A percentile compares a stretch with the other conserved stretches of the same genome.
Conservation (phyloP, 768 basidiomycete species). For the Pulveroboletus sp. region DNA sequence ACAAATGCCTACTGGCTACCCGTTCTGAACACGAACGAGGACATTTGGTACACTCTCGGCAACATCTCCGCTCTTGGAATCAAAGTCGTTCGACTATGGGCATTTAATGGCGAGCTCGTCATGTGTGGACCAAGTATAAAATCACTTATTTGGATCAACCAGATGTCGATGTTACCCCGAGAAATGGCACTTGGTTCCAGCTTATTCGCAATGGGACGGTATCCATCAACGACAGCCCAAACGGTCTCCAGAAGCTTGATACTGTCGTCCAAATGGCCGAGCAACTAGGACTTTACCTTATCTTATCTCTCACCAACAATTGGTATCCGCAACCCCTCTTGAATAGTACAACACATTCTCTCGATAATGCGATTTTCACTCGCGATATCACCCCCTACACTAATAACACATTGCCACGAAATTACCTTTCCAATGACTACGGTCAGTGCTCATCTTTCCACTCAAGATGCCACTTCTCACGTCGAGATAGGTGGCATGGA, state of each 20-base stretch:
- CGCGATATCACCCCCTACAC: conserved; percentile 29
- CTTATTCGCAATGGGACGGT: conserved; percentile 50
- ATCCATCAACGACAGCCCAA: conserved; percentile 53
- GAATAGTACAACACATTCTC: conserved; percentile 15
- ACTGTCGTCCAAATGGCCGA: conserved; percentile 51
- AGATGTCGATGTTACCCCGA: conserved; percentile 52
- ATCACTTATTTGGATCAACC: conserved; percentile 7
- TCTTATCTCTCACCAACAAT: conserved; percentile 58
- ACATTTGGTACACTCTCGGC: conserved; percentile 53
- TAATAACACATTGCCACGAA: conserved; percentile 43
- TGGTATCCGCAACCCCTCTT: conserved; percentile 45
- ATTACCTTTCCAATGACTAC: conserved; percentile 58
- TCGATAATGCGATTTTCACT: conserved; percentile 4
- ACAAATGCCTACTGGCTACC: conserved; percentile 69
- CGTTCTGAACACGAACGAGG: conserved; percentile 46
- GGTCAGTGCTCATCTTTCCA: conserved; percentile 32
- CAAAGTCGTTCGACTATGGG: conserved; percentile 64
- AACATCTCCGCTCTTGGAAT: conserved; percentile 54
- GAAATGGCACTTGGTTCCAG: conserved; percentile 62
- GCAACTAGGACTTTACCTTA: conserved; percentile 47
- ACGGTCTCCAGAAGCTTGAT: conserved; percentile 61
- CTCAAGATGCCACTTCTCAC: conserved; percentile 2
- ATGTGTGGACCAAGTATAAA: neutral
- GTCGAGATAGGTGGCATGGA: conserved; percentile 56
- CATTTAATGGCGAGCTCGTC: conserved; percentile 52